phyloP scores from a whole-genome alignment of 371 early-diverging fungal genomes.

The Lichtheimia corymbifera region DNA sequence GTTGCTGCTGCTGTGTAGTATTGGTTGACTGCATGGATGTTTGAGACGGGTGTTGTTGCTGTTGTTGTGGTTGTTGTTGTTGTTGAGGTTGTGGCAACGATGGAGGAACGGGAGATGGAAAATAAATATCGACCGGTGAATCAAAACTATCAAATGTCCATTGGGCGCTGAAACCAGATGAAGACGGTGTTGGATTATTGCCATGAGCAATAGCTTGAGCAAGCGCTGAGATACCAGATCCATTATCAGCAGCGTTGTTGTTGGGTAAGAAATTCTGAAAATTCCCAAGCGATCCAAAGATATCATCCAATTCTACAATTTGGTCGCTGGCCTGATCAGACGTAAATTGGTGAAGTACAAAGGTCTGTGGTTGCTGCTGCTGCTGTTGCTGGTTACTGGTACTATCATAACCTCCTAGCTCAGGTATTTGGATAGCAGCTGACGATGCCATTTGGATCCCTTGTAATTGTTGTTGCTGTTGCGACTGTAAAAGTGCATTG shows the following conservation, averaged over 20 bases:
- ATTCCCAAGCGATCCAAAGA: conserved; percentile 35
- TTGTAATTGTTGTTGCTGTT: conserved; percentile 12
- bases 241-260: background rate
- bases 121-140: conserved; percentile 17
- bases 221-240: conserved; percentile 4
- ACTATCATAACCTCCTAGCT: conserved; percentile 11
- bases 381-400: conserved; percentile 4
- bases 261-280: conserved; percentile 4
- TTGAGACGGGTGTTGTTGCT: conserved; percentile 11
- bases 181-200: conserved; percentile 1
- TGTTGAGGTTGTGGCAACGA: conserved; percentile 14
- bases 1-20: background rate
- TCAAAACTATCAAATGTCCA: conserved; percentile 19
- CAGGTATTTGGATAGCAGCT: conserved; percentile 9
- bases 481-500: background rate
- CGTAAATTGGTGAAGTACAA: conserved; percentile 44
- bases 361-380: conserved; percentile 18
- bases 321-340: conserved; percentile 51
- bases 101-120: conserved; percentile 18
- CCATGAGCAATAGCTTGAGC: conserved; percentile 13
- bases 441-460: conserved; percentile 8
- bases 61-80: conserved; percentile 21
- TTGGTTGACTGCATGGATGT: background rate
- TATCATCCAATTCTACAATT: conserved; percentile 44
- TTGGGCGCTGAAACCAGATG: conserved; percentile 5